A percentile compares a stretch with the other conserved stretches of the same genome.
phyloP scores from a whole-genome alignment of 169 alveolate genomes.

The Plasmodium gallinaceum region DNA sequence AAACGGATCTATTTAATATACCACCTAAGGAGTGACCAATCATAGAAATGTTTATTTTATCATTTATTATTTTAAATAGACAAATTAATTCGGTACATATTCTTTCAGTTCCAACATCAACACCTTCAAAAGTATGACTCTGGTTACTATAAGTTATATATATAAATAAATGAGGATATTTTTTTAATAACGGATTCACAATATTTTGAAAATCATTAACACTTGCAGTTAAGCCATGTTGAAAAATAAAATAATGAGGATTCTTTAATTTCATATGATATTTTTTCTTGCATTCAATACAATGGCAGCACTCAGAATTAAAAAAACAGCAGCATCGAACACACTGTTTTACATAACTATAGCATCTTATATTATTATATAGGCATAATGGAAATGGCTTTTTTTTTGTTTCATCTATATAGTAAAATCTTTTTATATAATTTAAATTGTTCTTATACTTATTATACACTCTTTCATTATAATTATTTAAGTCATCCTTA shows the following conservation, averaged over 20 bases:
- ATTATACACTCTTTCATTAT: constrained; percentile 23
- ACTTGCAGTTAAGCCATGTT: constrained; percentile 85
- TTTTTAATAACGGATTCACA: constrained; percentile 69
- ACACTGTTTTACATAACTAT: constrained; percentile 77
- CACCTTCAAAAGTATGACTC: constrained; percentile 84
- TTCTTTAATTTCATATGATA: constrained; percentile 59
- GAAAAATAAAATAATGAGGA: constrained; percentile 82
- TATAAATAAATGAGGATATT: constrained; percentile 80
- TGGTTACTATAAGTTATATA: constrained; percentile 82
- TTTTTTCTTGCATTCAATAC: constrained; percentile 77
- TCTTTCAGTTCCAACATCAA: constrained; percentile 80
- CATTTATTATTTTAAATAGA: constrained; percentile 78
- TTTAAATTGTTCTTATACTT: constrained; percentile 61
- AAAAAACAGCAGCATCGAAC: constrained; percentile 81
- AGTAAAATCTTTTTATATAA: constrained; percentile 52
- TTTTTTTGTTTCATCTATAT: constrained; percentile 49
- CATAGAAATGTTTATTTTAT: constrained; percentile 79
- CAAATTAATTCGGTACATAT: constrained; percentile 77
- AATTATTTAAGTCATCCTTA: background rate
- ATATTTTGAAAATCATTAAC: constrained; percentile 80
- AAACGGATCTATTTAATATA: constrained; percentile 77
- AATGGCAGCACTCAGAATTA: constrained; percentile 79
- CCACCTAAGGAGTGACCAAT: constrained; percentile 88
- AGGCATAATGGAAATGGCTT: constrained; percentile 69
- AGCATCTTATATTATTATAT: constrained; percentile 68